These are phyloP conservation scores for Yarrowia keelungensis DNA, from an alignment of 805 yeast genomes.

Conservation along the genomic window DNA sequence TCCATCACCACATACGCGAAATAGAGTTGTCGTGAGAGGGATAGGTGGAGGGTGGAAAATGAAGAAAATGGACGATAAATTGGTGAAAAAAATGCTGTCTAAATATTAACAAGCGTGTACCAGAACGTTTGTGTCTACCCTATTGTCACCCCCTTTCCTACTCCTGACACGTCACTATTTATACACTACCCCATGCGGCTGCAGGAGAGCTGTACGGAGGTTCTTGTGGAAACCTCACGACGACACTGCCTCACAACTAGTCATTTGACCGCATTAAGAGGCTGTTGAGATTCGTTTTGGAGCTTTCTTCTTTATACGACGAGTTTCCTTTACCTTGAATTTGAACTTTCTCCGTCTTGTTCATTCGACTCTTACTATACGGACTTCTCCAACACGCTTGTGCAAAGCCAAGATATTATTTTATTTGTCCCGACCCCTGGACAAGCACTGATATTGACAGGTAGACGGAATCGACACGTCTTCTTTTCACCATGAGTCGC, in stretches of 20 bases:
- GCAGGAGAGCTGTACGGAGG: conserved; percentile 18
- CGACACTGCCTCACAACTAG: conserved; percentile 33
- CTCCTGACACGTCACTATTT: conserved; percentile 23
- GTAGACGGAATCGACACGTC: too few species aligned
- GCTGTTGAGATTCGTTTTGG: background rate
- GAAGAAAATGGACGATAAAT: too few species aligned
- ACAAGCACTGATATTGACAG: background rate
- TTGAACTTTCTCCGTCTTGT: too few species aligned
- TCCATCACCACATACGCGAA: background rate
- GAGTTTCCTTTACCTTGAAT: too few species aligned
- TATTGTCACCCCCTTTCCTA: background rate
- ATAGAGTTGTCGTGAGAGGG: background rate
- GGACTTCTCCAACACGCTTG: too few species aligned
- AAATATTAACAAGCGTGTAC: too few species aligned
- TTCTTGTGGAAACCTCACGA: conserved; percentile 11
- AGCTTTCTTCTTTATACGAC: too few species aligned
- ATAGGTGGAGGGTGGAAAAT: too few species aligned
- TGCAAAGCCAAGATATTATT: background rate
- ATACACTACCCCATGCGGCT: conserved; percentile 26
- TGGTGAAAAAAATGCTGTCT: too few species aligned
- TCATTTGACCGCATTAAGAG: conserved; percentile 10
- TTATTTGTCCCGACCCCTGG: conserved; percentile 21
- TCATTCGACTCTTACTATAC: background rate
- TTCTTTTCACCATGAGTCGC: conserved; percentile 31
- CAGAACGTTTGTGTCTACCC: too few species aligned